Percentiles rank a stretch among this genome's conserved stretches.
These are phyloP conservation scores for Nicotiana tomentosiformis DNA, from an alignment of 257 asterid genomes.

Conservation along the genomic window DNA sequence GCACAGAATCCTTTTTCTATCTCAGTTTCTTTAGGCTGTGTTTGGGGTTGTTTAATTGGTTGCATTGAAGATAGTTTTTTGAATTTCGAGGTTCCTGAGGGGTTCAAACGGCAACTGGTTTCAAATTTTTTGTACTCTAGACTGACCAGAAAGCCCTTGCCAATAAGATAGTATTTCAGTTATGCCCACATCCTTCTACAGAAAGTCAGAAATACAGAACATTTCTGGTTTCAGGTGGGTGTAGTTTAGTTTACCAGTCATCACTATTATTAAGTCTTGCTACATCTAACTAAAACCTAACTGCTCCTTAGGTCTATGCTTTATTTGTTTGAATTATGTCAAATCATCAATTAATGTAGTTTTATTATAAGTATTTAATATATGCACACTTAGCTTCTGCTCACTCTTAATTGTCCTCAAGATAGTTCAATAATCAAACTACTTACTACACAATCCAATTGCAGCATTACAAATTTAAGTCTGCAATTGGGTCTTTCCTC, in stretches of 20 bases:
- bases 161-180: neutral
- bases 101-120: neutral
- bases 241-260: neutral
- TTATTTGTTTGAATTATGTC: neutral
- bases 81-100: slow-evolving; percentile 1
- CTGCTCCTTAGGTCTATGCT: neutral
- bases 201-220: neutral
- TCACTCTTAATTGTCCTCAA: neutral
- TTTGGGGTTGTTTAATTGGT: neutral
- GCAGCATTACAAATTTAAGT: neutral
- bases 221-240: neutral
- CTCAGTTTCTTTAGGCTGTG: neutral
- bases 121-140: neutral
- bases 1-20: neutral
- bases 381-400: neutral
- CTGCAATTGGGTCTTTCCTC: neutral
- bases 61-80: neutral
- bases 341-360: neutral
- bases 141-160: slow-evolving; percentile 1
- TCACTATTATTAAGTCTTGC: neutral
- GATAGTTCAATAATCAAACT: neutral
- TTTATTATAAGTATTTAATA: neutral
- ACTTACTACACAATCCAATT: neutral
- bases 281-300: neutral
- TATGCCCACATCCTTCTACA: neutral